Evolutionary conservation across 225 moss, liverwort and hornwort species (phyloP).

Genomic region (Neckera pumila): DNA sequence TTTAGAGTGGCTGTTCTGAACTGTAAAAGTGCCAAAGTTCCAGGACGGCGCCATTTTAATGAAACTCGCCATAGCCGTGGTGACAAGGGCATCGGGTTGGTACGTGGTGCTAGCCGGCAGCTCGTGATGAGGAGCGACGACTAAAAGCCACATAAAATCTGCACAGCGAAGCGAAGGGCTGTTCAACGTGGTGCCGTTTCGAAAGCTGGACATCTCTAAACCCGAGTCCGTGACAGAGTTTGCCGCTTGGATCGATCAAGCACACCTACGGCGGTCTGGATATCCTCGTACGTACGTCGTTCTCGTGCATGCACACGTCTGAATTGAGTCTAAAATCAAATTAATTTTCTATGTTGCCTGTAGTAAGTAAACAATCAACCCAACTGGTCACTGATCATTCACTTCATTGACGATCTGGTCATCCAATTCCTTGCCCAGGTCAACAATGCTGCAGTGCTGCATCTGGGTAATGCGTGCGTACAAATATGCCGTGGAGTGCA

Average conservation of each 20-base stretch:
- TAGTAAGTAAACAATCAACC: too few species aligned
- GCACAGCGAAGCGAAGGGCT: conserved; percentile 22
- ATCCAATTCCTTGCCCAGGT: conserved; percentile 5
- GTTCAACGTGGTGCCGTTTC: too few species aligned
- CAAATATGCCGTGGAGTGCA: neutral
- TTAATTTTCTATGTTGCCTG: neutral
- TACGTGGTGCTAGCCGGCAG: neutral
- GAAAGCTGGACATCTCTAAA: conserved; percentile 24
- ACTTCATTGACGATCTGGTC: neutral
- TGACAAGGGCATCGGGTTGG: neutral
- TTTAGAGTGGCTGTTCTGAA: too few species aligned
- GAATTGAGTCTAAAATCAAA: neutral
- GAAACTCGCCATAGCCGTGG: too few species aligned
- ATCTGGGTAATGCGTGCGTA: neutral
- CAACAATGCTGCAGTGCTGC: conserved; percentile 34
- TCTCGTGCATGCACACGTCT: neutral
- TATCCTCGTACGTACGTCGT: conserved; percentile 10
- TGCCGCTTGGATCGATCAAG: conserved; percentile 20
- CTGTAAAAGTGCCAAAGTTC: too few species aligned
- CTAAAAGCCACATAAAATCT: conserved; percentile 1
- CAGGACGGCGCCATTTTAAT: too few species aligned
- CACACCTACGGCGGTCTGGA: conserved; percentile 20
- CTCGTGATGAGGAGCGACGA: neutral
- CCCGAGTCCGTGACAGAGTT: conserved; percentile 7
- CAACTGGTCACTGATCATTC: neutral